Evolutionary conservation across 73 alveolate genomes (phyloP), one percentile per base, ranked within the genome.

Genomic region (Stentor coeruleus): DNA sequence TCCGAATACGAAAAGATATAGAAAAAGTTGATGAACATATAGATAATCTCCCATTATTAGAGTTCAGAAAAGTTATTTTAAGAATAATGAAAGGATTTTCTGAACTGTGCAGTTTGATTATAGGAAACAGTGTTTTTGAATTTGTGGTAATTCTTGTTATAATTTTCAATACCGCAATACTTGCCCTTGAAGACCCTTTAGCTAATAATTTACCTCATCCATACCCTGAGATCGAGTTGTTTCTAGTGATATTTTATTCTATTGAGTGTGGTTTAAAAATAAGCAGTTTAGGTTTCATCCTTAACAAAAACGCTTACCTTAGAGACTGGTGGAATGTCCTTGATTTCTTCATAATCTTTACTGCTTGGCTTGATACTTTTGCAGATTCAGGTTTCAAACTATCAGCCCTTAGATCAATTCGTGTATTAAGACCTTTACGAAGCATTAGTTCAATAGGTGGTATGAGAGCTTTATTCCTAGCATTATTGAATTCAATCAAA

Each of bases 391-490:
- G 85, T 39, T 49, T 60, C 58, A 86, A 40, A 74, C 92, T 31
- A 90, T 90, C 28, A 58, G 93, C 96, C 2, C 75, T 96, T 36
- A 88, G 99, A 84, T 93, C 97, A 0, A 91, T 96, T 55, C 82
- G 98, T 76, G 97, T 94, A 3, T 59, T 96, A 6, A 92, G 98
- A 84, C 98, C 99, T 33, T 84, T 96, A 39, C 92, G 96, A 85
- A 93, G 98, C 28, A 95, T 96, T 37, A 82, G 95, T 59, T 82
- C 95, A 38, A 87, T 96, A 3, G 93, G 94, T 72, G 97, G 97
- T 30, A 81, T 96, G 39, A 93, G 89, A 76, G 82, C 89, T 76
- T 79, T 96, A 55, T 92, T 96, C 15, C 76, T 88, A 2, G 96
- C 99, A 11, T 77, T 96, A 59, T 40, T 94, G 59, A 91, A 95